Conservation (phyloP, 371 early-diverging fungal species). For the Rhizopus stolonifer region DNA sequence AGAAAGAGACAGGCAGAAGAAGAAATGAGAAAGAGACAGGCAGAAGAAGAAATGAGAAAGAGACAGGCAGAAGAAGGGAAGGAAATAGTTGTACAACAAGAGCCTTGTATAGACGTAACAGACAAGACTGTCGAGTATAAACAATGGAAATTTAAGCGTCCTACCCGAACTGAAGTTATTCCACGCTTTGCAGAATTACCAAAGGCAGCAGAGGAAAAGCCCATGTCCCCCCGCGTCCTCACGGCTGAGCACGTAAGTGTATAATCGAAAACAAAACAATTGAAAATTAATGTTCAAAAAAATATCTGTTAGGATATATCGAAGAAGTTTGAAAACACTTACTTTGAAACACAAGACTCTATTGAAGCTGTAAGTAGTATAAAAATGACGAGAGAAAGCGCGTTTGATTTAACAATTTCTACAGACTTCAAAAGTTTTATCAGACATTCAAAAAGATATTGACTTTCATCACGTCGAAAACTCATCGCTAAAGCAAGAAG, state of each 20-base stretch:
- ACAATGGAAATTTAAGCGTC: not conserved
- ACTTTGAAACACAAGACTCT: not conserved
- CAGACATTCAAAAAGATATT: not conserved
- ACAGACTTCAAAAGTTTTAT: not conserved
- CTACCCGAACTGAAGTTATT: not conserved
- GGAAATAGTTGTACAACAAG: no score
- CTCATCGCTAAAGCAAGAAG: not conserved
- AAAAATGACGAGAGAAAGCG: not conserved
- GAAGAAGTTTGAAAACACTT: not conserved
- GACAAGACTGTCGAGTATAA: not conserved
- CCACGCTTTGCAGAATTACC: not conserved
- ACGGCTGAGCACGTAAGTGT: not conserved
- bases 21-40: not conserved
- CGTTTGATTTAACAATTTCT: not conserved
- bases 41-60: not conserved
- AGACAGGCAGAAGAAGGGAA: not conserved
- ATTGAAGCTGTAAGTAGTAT: not conserved
- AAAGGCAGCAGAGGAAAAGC: not conserved
- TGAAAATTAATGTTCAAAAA: not conserved
- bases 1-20: not conserved
- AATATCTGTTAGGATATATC: not conserved
- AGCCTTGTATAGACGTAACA: no score
- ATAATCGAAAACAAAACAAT: not conserved
- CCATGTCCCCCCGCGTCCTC: not conserved
- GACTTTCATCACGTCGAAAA: not conserved